Conservation (phyloP, 2,329 filamentous ascomycete genomes). For the Lachnellula arida region DNA sequence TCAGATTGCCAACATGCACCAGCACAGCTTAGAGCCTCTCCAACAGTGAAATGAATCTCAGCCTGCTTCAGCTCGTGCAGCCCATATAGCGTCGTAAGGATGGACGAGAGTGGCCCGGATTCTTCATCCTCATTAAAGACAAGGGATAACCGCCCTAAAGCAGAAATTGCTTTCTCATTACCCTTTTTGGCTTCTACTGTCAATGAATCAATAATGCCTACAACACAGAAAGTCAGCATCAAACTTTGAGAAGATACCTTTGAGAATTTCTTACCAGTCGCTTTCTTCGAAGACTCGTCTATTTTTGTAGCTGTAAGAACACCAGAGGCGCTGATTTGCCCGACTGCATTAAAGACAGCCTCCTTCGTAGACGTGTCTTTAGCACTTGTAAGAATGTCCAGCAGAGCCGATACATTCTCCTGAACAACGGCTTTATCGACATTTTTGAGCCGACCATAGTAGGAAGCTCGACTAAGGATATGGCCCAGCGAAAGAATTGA, state of each 20-base stretch:
- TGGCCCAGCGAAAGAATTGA: constrained; percentile 54
- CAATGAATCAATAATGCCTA: constrained; percentile 54
- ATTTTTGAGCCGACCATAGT: constrained; percentile 38
- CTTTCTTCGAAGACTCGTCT: constrained; percentile 17
- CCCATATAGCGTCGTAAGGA: constrained; percentile 65
- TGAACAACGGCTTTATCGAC: constrained; percentile 36
- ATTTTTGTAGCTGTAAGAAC: constrained; percentile 36
- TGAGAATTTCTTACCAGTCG: constrained; percentile 2
- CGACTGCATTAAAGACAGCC: constrained; percentile 52
- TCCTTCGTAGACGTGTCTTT: constrained; percentile 54
- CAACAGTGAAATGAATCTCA: constrained; percentile 86
- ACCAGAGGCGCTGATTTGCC: constrained; percentile 56
- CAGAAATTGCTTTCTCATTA: constrained; percentile 75
- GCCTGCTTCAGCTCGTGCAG: constrained; percentile 81
- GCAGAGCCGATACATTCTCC: constrained; percentile 39
- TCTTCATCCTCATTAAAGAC: constrained; percentile 45
- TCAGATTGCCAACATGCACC: constrained; percentile 80
- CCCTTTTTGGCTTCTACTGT: constrained; percentile 69
- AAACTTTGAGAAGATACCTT: not conserved
- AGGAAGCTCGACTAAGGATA: constrained; percentile 51
- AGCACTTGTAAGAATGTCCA: constrained; percentile 48
- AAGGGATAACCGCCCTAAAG: constrained; percentile 72
- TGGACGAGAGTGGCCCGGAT: constrained; percentile 42
- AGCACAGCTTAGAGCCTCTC: constrained; percentile 78
- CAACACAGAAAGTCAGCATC: not conserved